Evolutionary conservation across 2,329 filamentous ascomycete genomes (phyloP).

Genomic region (Cercospora brassicicola): DNA sequence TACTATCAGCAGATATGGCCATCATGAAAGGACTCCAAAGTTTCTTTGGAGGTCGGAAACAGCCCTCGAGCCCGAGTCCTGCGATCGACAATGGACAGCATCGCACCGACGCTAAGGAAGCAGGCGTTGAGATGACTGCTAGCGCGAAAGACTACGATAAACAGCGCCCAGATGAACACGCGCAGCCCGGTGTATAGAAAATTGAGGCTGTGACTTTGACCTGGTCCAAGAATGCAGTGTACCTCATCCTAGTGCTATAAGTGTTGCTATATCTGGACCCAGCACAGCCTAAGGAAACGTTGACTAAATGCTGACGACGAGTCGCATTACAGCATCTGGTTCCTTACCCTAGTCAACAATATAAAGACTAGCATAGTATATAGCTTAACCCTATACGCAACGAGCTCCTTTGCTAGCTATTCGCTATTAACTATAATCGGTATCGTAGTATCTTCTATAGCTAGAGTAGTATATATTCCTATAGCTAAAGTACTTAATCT

Average conservation of each 20-base stretch:
- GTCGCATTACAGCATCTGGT: neutral
- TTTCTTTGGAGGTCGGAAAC: neutral
- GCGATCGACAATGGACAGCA: neutral
- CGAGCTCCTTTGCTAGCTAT: neutral
- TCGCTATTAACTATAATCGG: neutral
- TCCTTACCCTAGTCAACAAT: neutral
- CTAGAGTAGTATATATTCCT: neutral
- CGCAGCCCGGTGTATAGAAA: neutral
- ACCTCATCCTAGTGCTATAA: neutral
- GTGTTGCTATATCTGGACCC: neutral
- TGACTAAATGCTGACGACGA: neutral
- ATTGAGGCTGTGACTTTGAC: neutral
- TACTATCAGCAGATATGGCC: neutral
- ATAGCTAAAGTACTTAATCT: neutral
- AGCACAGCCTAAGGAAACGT: accelerated
- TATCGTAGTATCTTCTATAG: neutral
- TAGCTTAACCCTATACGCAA: neutral
- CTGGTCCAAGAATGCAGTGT: neutral
- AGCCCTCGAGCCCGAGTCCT: neutral
- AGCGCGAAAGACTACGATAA: neutral
- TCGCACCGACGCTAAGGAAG: neutral
- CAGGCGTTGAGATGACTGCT: neutral
- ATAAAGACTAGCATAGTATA: neutral
- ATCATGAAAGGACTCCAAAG: neutral
- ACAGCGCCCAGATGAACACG: neutral